These are phyloP conservation scores for Saxispiralis lemnorum DNA, from an alignment of 495 filamentous ascomycete genomes.

Conservation along the genomic window DNA sequence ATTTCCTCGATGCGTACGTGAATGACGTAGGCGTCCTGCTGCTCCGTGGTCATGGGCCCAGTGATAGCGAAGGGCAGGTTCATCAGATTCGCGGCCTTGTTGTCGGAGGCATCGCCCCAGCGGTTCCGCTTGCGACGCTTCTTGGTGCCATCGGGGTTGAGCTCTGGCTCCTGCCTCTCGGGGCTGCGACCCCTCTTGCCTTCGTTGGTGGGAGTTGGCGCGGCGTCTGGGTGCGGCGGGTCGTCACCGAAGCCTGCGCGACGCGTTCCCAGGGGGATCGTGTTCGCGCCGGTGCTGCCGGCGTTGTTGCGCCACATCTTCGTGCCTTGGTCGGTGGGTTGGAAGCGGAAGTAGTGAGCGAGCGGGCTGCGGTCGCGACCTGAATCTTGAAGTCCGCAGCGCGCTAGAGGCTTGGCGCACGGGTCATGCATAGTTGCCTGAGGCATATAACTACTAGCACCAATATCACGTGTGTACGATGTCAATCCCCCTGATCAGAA, in stretches of 20 bases:
- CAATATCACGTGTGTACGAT: no score
- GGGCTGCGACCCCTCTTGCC: conserved; percentile 67
- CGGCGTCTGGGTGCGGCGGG: conserved; percentile 7
- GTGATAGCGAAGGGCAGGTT: conserved; percentile 90
- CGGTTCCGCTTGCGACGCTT: conserved; percentile 93
- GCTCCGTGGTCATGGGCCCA: conserved; percentile 92
- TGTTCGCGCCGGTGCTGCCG: conserved; percentile 97
- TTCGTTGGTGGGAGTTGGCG: conserved; percentile 27
- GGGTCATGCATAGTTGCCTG: no score
- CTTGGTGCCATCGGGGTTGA: conserved; percentile 47
- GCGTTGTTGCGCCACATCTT: conserved; percentile 82
- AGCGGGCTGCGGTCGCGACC: no score
- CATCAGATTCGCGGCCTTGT: conserved; percentile 96
- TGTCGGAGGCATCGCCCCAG: conserved; percentile 90
- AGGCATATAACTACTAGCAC: no score
- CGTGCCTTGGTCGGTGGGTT: conserved; percentile 19
- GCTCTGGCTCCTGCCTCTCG: conserved; percentile 33
- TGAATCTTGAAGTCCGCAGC: no score
- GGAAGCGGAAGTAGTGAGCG: no score
- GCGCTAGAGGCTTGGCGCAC: no score
- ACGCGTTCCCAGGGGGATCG: conserved; percentile 76
- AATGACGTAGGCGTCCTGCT: conserved; percentile 87
- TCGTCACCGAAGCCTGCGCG: conserved; percentile 68
- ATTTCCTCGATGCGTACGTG: conserved; percentile 97
- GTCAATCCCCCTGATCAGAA: no score